Evolutionary conservation across 1,139 yeast genomes (phyloP).

Genomic region (Tardiomyces depauwii): DNA sequence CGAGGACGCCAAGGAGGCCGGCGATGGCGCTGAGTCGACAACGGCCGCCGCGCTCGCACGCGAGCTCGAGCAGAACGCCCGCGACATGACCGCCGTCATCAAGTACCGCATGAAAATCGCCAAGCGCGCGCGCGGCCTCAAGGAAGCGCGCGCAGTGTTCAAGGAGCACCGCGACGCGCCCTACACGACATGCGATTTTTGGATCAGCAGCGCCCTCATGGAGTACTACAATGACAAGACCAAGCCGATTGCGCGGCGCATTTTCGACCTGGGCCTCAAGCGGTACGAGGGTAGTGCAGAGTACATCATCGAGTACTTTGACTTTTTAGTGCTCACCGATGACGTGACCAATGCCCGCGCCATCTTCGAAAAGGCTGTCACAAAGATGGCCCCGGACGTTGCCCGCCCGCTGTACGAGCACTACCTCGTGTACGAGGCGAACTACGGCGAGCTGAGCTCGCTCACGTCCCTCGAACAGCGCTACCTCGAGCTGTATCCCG

Average conservation of each 20-base stretch:
- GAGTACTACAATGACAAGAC: conserved; percentile 57
- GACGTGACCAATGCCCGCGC: conserved; percentile 79
- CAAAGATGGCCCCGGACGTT: conserved; percentile 28
- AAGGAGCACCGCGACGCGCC: conserved; percentile 62
- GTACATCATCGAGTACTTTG: conserved; percentile 59
- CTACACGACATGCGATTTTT: conserved; percentile 64
- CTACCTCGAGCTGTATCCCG: conserved; percentile 55
- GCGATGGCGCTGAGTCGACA: conserved; percentile 1
- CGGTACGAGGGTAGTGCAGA: conserved; percentile 40
- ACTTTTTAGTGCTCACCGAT: conserved; percentile 57
- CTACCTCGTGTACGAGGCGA: conserved; percentile 42
- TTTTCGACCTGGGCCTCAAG: conserved; percentile 72
- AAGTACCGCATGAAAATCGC: conserved; percentile 22
- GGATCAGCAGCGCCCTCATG: conserved; percentile 70
- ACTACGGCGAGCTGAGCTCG: conserved; percentile 56
- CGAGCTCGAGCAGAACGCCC: conserved; percentile 9
- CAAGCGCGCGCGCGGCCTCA: conserved; percentile 29
- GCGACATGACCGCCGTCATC: neutral
- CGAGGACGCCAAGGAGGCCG: conserved; percentile 3
- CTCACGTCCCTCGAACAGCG: conserved; percentile 57
- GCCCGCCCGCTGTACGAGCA: conserved; percentile 36
- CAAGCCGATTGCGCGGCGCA: conserved; percentile 58
- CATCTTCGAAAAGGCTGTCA: conserved; percentile 57
- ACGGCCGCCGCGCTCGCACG: conserved; percentile 5
- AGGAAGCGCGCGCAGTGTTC: conserved; percentile 34